These are phyloP conservation scores for Lepidopterella palustris DNA, from an alignment of 495 filamentous ascomycete genomes.

Conservation along the genomic window DNA sequence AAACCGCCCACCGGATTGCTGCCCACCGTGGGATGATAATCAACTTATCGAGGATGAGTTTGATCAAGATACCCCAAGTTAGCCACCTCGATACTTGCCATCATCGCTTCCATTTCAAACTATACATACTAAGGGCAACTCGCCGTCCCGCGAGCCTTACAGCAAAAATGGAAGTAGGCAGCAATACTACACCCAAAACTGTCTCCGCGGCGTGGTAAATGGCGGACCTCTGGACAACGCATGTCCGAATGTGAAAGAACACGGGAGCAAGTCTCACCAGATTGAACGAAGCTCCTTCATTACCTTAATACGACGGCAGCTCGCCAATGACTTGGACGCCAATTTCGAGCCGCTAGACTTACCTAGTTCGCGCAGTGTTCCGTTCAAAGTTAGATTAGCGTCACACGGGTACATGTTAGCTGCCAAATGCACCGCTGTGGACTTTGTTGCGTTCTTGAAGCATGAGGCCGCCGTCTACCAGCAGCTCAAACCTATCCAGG, in stretches of 20 bases:
- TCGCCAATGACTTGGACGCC: constrained; percentile 24
- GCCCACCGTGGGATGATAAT: constrained; percentile 5
- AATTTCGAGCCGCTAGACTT: constrained; percentile 40
- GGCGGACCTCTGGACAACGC: constrained; percentile 33
- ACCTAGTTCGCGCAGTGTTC: constrained; percentile 32
- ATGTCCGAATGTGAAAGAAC: constrained; percentile 41
- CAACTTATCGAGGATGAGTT: constrained; percentile 15
- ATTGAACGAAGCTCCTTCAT: constrained; percentile 16
- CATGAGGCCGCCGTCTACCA: constrained; percentile 37
- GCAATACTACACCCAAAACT: constrained; percentile 44
- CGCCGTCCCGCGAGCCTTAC: constrained; percentile 22
- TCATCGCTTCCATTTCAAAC: constrained; percentile 30
- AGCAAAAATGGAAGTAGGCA: constrained; percentile 2
- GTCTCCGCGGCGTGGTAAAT: constrained; percentile 41
- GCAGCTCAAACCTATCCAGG: constrained; percentile 35
- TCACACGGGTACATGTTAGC: constrained; percentile 46
- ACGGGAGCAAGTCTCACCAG: constrained; percentile 19
- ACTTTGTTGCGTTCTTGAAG: constrained; percentile 27
- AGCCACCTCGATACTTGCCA: constrained; percentile 8
- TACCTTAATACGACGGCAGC: constrained; percentile 23
- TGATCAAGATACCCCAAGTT: constrained; percentile 22
- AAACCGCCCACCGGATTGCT: constrained; percentile 4
- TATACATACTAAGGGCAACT: constrained; percentile 30
- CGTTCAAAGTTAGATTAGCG: constrained; percentile 35
- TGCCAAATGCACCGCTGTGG: constrained; percentile 38